Conservation (phyloP, 148 eudicot species). For the Beta vulgaris region DNA sequence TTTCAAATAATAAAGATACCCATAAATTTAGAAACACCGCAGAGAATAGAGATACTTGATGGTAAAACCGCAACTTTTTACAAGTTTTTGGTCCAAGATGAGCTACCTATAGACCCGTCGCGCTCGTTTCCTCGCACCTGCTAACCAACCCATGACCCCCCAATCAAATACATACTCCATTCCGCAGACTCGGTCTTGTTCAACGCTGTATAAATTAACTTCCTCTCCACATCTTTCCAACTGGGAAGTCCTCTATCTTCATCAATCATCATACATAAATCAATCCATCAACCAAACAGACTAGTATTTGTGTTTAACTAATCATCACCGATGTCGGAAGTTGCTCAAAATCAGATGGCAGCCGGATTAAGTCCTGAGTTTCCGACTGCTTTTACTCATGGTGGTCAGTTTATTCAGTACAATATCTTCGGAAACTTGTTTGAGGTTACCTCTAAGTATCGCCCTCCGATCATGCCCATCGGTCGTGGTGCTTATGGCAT, state of each 20-base stretch:
- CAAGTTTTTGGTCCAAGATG: too few species aligned
- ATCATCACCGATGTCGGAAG: conserved; percentile 1
- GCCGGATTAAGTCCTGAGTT: conserved; percentile 44
- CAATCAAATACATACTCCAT: too few species aligned
- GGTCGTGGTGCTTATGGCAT: conserved; percentile 99
- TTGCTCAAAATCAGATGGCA: conserved; percentile 24
- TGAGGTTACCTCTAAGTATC: conserved; percentile 73
- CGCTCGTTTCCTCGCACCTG: too few species aligned
- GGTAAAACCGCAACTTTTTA: too few species aligned
- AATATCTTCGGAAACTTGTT: conserved; percentile 65
- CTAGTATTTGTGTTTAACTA: background rate
- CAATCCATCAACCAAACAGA: too few species aligned
- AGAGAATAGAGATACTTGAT: too few species aligned
- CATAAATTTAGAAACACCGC: too few species aligned
- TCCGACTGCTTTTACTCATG: conserved; percentile 56
- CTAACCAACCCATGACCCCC: too few species aligned
- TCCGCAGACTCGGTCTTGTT: conserved; percentile 13
- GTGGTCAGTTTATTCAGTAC: conserved; percentile 72
- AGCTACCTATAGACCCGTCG: too few species aligned
- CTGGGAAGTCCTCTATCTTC: background rate
- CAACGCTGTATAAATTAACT: conserved; percentile 3
- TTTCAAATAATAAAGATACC: too few species aligned
- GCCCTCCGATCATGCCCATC: conserved; percentile 86
- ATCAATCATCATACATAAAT: background rate
- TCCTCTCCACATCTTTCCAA: too few species aligned